phyloP scores from a whole-genome alignment of 1,284 basidiomycete species.

The Ganoderma lucidum region DNA sequence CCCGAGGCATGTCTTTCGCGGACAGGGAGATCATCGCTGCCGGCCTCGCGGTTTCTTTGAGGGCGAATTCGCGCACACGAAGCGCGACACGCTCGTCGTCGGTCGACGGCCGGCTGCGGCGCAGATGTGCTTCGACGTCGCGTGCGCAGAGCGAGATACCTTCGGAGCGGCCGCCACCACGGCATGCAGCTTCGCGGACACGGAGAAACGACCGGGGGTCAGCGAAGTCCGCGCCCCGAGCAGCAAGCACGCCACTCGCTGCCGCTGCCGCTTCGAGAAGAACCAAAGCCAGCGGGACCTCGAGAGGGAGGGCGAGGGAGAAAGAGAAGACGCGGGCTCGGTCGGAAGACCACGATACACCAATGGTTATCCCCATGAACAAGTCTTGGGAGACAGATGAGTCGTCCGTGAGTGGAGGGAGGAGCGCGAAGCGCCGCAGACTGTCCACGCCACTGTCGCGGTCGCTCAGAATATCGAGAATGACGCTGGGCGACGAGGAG shows the following conservation, averaged over 20 bases:
- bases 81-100: slow-evolving; percentile 15
- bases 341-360: slow-evolving; percentile 17
- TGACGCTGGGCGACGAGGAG: slow-evolving; percentile 11
- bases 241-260: neutral
- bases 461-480: neutral
- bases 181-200: slow-evolving; percentile 10
- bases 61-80: slow-evolving; percentile 12
- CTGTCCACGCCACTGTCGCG: slow-evolving; percentile 14
- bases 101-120: slow-evolving; percentile 6
- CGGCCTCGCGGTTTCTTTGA: slow-evolving; percentile 5
- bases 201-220: neutral
- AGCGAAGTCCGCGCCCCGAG: neutral
- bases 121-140: slow-evolving; percentile 19
- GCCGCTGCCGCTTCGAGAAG: slow-evolving; percentile 6
- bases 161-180: slow-evolving; percentile 15
- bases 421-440: slow-evolving; percentile 28
- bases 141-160: slow-evolving; percentile 13
- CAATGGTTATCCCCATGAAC: slow-evolving; percentile 4
- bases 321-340: slow-evolving; percentile 19
- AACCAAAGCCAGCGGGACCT: neutral
- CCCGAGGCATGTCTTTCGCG: slow-evolving; percentile 13
- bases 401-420: slow-evolving; percentile 11
- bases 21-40: slow-evolving; percentile 8
- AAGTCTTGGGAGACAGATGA: slow-evolving; percentile 4
- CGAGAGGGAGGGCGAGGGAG: slow-evolving; percentile 6